phyloP scores from a whole-genome alignment of 805 yeast genomes.

The Lipomyces starkeyi region DNA sequence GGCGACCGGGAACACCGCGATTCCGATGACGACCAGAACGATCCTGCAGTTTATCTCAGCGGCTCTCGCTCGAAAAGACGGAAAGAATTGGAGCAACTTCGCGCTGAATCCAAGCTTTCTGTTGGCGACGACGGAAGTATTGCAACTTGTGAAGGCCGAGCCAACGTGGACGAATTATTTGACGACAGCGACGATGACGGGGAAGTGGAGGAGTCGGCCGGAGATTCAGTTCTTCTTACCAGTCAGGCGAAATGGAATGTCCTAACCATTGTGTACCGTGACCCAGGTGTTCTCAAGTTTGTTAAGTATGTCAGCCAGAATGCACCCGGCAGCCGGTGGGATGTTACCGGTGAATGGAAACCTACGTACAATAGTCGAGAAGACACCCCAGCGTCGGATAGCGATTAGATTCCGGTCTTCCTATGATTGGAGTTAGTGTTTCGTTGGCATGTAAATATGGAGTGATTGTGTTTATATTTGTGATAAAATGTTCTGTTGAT shows the following conservation, averaged over 20 bases:
- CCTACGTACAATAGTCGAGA: constrained; percentile 6
- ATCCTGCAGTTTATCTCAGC: constrained; percentile 40
- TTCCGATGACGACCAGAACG: constrained; percentile 28
- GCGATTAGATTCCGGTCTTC: neutral
- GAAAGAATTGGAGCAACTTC: constrained; percentile 26
- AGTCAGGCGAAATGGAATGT: constrained; percentile 85
- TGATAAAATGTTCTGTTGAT: too few species aligned
- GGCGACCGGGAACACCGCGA: neutral
- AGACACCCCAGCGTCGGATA: neutral
- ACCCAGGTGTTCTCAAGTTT: constrained; percentile 85
- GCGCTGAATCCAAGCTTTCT: constrained; percentile 18
- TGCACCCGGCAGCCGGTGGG: constrained; percentile 95
- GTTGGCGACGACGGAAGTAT: constrained; percentile 42
- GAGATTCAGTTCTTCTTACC: constrained; percentile 77
- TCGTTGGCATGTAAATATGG: neutral
- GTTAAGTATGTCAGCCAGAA: constrained; percentile 87
- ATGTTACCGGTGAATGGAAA: constrained; percentile 74
- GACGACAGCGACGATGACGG: constrained; percentile 72
- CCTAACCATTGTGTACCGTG: constrained; percentile 77
- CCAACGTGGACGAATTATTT: constrained; percentile 43
- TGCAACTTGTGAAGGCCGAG: constrained; percentile 53
- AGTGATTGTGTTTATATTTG: too few species aligned
- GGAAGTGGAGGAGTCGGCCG: constrained; percentile 58
- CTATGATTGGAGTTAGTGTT: neutral
- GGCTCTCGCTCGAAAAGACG: constrained; percentile 29